Evolutionary conservation across 495 filamentous ascomycete genomes (phyloP).

Genomic region (Viridothelium virens): DNA sequence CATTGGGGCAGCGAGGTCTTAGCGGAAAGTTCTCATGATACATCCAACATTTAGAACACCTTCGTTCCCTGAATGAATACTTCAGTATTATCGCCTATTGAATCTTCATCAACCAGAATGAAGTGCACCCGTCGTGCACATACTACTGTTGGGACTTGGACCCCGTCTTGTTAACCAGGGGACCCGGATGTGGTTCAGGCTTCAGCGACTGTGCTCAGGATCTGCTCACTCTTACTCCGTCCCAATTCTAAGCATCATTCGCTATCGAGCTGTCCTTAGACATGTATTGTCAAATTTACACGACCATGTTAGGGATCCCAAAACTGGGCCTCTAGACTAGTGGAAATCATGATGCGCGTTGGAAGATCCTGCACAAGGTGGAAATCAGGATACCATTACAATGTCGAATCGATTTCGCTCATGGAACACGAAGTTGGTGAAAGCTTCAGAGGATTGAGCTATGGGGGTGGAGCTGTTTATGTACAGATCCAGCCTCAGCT

Average conservation of each 20-base stretch:
- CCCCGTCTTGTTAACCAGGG: too few relatives aligned
- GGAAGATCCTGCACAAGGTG: too few relatives aligned
- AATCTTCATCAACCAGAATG: neutral
- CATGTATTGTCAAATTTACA: too few relatives aligned
- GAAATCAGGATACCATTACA: too few relatives aligned
- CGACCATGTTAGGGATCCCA: too few relatives aligned
- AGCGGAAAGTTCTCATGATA: neutral
- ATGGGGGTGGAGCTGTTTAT: neutral
- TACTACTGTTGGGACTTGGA: neutral
- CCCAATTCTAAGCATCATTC: too few relatives aligned
- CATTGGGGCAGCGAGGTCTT: neutral
- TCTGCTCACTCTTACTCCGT: too few relatives aligned
- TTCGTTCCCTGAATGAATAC: neutral
- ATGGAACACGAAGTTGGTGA: neutral
- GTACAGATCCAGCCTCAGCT: neutral
- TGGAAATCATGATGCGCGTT: too few relatives aligned
- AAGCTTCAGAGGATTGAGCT: neutral
- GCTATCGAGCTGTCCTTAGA: too few relatives aligned
- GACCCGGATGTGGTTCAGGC: too few relatives aligned
- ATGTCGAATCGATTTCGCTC: neutral
- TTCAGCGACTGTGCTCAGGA: too few relatives aligned
- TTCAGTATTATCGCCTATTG: neutral
- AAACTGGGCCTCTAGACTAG: too few relatives aligned
- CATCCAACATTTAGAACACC: neutral
- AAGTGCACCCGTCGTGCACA: neutral